These are phyloP conservation scores for Sicyos baderoa DNA, from an alignment of 306 rosid genomes.

Conservation along the genomic window DNA sequence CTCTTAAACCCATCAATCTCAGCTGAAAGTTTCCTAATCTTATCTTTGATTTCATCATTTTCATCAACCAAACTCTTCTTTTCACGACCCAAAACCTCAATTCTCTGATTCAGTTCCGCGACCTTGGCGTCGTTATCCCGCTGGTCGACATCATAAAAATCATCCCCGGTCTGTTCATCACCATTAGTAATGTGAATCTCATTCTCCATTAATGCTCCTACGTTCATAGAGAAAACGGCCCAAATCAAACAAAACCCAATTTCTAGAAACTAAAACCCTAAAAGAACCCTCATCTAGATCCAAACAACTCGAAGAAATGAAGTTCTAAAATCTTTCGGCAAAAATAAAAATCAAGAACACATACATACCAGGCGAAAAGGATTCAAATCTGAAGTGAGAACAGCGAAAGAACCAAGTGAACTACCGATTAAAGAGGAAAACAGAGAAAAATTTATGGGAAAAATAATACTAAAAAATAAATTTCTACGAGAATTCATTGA, in stretches of 20 bases:
- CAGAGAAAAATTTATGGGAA: not conserved
- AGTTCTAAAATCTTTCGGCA: not conserved
- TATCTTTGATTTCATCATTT: conserved; percentile 37
- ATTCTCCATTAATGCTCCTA: conserved; percentile 48
- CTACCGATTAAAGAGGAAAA: not conserved
- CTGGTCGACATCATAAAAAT: conserved; percentile 38
- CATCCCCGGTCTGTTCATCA: conserved; percentile 20
- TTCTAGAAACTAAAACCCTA: not conserved
- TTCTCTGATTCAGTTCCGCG: conserved; percentile 34
- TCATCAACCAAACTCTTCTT: conserved; percentile 37
- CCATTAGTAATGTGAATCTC: conserved; percentile 35
- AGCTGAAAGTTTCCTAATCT: conserved; percentile 31
- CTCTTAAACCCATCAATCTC: conserved; percentile 46
- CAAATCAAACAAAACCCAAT: not conserved
- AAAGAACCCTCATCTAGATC: not conserved
- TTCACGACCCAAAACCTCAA: conserved; percentile 47
- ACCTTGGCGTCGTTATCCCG: conserved; percentile 22
- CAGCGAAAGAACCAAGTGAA: not conserved
- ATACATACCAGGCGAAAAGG: not conserved
- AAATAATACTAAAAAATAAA: not conserved
- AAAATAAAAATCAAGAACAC: not conserved
- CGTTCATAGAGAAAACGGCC: not conserved
- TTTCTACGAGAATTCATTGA: not conserved
- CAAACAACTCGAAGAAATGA: not conserved
- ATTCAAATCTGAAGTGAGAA: not conserved